These are phyloP conservation scores for Malassezia cuniculi DNA, from an alignment of 1,284 basidiomycete genomes.

Conservation along the genomic window DNA sequence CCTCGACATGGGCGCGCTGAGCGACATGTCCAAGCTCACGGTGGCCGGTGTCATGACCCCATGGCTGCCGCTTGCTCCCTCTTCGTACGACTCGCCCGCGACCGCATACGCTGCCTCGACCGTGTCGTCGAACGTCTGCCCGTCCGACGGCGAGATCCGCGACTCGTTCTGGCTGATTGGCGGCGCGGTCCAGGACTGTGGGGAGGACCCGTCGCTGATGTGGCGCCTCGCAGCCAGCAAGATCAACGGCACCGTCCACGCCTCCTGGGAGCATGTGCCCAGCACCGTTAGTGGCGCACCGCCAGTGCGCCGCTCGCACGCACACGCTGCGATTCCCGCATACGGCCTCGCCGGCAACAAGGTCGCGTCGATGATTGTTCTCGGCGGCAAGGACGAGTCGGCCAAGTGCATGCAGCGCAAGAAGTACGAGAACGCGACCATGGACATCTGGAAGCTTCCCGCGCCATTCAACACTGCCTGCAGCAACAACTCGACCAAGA, in stretches of 20 bases:
- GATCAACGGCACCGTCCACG: conserved; percentile 2
- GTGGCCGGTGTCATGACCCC: conserved; percentile 1
- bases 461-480: conserved; percentile 1
- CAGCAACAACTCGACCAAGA: neutral
- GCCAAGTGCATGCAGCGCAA: neutral
- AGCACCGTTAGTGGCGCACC: conserved; percentile 1
- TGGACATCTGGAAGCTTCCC: conserved; percentile 5
- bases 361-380: conserved; percentile 13
- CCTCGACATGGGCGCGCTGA: conserved; percentile 15
- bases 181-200: conserved; percentile 16
- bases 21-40: conserved; percentile 1
- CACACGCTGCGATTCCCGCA: conserved; percentile 9
- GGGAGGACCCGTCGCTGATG: conserved; percentile 1
- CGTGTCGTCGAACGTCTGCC: conserved; percentile 8
- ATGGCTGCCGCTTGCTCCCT: conserved; percentile 3
- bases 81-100: neutral
- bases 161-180: conserved; percentile 18
- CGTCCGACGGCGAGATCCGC: conserved; percentile 1
- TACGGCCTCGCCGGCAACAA: conserved; percentile 4
- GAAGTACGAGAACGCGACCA: neutral
- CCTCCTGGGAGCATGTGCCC: conserved; percentile 2
- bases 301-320: conserved; percentile 11
- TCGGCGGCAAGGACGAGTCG: conserved; percentile 16
- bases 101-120: conserved; percentile 16
- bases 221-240: conserved; percentile 9